Conservation (phyloP, 495 filamentous ascomycete genomes). For the Penicillium samsonianum region DNA sequence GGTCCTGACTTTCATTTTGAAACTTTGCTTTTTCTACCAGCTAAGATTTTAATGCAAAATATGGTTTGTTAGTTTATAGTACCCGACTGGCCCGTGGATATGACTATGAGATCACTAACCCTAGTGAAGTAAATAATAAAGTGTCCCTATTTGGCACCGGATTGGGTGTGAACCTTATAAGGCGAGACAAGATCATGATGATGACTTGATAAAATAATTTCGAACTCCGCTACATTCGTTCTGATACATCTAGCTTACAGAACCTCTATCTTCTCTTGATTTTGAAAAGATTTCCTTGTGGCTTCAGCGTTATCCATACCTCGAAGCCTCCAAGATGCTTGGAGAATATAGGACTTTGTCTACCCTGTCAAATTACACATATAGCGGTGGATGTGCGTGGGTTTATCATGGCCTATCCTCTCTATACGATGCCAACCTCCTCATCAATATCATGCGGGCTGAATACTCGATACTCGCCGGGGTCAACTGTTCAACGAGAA, state of each 20-base stretch:
- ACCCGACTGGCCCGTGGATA: no score
- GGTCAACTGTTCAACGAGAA: neutral
- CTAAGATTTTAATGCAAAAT: no score
- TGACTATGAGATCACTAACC: no score
- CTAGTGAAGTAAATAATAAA: no score
- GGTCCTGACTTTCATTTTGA: no score
- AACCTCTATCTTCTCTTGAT: neutral
- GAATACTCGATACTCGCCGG: neutral
- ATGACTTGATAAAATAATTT: neutral
- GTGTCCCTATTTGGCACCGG: no score
- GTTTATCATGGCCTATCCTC: no score
- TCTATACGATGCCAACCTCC: neutral
- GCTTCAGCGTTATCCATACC: neutral
- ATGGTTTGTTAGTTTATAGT: no score
- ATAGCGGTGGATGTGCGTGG: neutral
- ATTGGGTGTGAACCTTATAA: no score
- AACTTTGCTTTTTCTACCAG: no score
- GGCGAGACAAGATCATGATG: constrained; percentile 2
- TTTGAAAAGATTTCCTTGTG: neutral
- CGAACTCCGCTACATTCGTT: no score
- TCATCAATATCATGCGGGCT: neutral
- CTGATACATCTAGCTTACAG: no score
- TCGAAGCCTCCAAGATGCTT: neutral
- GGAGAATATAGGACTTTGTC: neutral
- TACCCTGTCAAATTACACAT: neutral